Base-by-base conservation (phyloP, 805 yeast genomes). In the Zygoascus biomembranicola region DNA sequence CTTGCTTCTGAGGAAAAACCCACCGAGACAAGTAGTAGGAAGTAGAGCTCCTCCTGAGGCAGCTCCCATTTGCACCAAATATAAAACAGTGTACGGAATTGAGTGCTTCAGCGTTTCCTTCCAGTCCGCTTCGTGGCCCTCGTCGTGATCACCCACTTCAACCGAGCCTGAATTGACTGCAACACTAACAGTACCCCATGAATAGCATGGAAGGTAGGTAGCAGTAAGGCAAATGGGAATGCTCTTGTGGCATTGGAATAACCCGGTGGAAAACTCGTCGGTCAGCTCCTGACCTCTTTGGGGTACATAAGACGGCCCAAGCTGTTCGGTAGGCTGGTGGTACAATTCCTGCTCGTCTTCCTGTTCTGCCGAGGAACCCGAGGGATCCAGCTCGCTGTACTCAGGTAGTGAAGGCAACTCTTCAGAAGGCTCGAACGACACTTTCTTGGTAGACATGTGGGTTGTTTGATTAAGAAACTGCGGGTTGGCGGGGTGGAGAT, bases 141-240 rank as follows among this genome's bases (percentile, higher is more conserved):
- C 52, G n/a, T 52, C 52, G 28, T 46, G 28, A 8, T 32, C 57
- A n/a, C 44, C 44, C 3, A 42, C 49, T 20, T 45, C 51, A 44
- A 41, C 50, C n/a, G 26, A 31, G 18, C 49, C 55, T 18, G n/a
- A 16, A 16, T 42, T 16, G 20, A 42, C 46, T 23, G 54, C 52
- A 4, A n/a, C 43, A 19, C 47, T 32, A 16, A 56, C 42, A 8
- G 50, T 46, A 14, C 58, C 58, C 48, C 50, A 56, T 2, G 54
- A 47, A 50, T 44, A 43, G 39, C 56, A 56, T 14, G 56, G 55
- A 1, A 47, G n/a, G 26, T 41, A 53, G 10, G 47, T 19, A 9
- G 53, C 54, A 18, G 42, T 18, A 11, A 44, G 45, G 3, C 43
- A 20, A 32, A 53, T 48, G 8, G 53, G 46, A 6, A 31, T 32